Base-by-base conservation (phyloP, 306 rosid species). In the Trifolium pratense region DNA sequence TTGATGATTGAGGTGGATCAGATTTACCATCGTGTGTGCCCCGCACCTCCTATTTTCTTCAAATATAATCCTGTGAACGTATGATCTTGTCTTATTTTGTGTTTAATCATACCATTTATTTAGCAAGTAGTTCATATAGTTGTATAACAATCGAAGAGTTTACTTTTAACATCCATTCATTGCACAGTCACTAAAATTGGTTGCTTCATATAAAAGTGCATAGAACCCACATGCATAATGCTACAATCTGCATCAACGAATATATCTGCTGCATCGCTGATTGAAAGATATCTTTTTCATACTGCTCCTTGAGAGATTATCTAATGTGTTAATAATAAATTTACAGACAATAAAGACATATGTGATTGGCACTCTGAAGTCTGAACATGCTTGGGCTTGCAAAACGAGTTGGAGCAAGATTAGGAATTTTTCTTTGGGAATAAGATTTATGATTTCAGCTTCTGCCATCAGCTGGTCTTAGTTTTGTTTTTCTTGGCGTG, bases 371-470 rank as follows among this genome's bases (percentile, higher is more conserved):
- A 93, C 98, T n/a, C n/a, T n/a, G n/a, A n/a, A n/a, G n/a, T 5
- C 79, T 93, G 83, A 93, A 93, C 84, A 91, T 93, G 98, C 92
- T 93, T 67, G 97, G 98, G 83, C 98, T 93, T 69, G 98, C 98
- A 36, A 93, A 93, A 84, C 92, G 98, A 49, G 96, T 93, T 58
- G 98, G 98, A 66, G 98, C 98, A 20, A 93, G 98, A 97, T 91
- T 75, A n/a, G 74, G 32, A 57, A 37, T 37, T 73, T 42, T 2
- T 37, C 57, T 36, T 18, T n/a, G 4, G 29, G 51, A 32, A 51
- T 11, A 40, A 21, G 37, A n/a, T 25, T 5, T 15, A 76, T 52
- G 74, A 21, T 49, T 14, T 78, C 80, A 51, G 36, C 42, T 68
- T 31, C 37, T 67, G 49, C 65, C 66, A 73, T 62, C 37, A 5